A percentile compares a stretch with the other conserved stretches of the same genome.
These are phyloP conservation scores for Trichoderma sp. DNA, from an alignment of 2,329 filamentous ascomycete species.

Conservation along the genomic window DNA sequence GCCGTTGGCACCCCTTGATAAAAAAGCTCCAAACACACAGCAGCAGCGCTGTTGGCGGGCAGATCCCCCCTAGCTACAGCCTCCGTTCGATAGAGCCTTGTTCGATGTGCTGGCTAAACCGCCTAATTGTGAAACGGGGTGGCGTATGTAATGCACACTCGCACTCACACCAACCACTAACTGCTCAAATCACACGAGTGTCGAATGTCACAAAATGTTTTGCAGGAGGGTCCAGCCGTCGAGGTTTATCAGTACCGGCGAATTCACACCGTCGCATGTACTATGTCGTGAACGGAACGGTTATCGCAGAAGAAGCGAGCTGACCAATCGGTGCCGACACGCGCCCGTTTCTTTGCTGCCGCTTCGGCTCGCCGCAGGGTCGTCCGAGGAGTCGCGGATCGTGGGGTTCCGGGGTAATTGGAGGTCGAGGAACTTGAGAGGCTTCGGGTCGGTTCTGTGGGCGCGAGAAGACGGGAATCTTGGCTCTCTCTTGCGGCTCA, in stretches of 20 bases:
- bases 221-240: background rate
- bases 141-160: background rate
- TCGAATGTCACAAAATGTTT: background rate
- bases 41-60: background rate
- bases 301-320: background rate
- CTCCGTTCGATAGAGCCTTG: background rate
- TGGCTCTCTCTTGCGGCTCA: background rate
- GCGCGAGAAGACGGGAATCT: background rate
- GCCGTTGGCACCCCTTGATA: conserved; percentile 1
- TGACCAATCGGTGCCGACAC: conserved; percentile 12
- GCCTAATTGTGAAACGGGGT: background rate
- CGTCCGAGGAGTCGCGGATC: background rate
- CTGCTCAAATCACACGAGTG: background rate
- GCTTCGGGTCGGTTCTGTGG: background rate
- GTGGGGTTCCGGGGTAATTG: background rate
- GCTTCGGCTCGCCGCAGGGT: background rate
- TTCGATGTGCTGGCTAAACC: conserved; percentile 6
- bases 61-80: background rate
- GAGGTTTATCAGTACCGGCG: background rate
- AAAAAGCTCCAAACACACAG: background rate
- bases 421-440: background rate
- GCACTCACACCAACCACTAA: conserved; percentile 1
- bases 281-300: background rate
- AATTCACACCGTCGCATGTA: background rate
- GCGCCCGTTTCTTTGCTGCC: background rate